Conservation (phyloP, 495 filamentous ascomycete species). For the Immersiella caudata region DNA sequence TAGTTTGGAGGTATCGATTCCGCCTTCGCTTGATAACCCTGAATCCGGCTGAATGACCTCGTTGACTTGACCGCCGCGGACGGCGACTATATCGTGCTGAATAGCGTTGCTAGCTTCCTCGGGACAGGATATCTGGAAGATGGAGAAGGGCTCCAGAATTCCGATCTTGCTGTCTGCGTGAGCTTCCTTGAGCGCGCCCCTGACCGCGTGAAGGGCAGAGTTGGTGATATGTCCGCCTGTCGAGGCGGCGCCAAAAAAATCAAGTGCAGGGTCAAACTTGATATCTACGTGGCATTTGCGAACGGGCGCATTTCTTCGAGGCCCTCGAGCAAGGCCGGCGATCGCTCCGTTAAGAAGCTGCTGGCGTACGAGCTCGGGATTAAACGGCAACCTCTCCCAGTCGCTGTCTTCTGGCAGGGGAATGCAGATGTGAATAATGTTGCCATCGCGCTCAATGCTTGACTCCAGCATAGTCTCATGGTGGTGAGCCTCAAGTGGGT, state of each 20-base stretch:
- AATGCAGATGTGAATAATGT: constrained; percentile 62
- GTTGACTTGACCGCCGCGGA: constrained; percentile 80
- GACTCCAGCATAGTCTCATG: constrained; percentile 35
- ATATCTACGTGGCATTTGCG: constrained; percentile 69
- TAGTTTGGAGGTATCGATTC: constrained; percentile 68
- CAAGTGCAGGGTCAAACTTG: constrained; percentile 63
- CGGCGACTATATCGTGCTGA: constrained; percentile 85
- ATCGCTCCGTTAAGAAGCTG: constrained; percentile 76
- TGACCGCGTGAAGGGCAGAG: constrained; percentile 73
- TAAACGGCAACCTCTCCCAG: constrained; percentile 52
- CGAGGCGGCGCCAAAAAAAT: constrained; percentile 63
- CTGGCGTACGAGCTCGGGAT: constrained; percentile 60
- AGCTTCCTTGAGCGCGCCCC: constrained; percentile 63
- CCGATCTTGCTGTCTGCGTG: constrained; percentile 52
- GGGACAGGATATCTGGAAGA: constrained; percentile 78
- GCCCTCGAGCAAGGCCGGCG: constrained; percentile 85
- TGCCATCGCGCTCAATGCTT: constrained; percentile 53
- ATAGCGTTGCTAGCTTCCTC: constrained; percentile 80
- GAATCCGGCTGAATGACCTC: constrained; percentile 69
- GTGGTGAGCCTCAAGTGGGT: constrained; percentile 57
- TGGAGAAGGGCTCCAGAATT: constrained; percentile 92
- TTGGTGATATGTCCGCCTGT: constrained; percentile 75
- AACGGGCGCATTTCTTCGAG: constrained; percentile 73
- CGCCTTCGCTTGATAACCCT: constrained; percentile 20
- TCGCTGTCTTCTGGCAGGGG: constrained; percentile 38